phyloP scores from a whole-genome alignment of 345 rosid species.

The Toxicodendron radicans region DNA sequence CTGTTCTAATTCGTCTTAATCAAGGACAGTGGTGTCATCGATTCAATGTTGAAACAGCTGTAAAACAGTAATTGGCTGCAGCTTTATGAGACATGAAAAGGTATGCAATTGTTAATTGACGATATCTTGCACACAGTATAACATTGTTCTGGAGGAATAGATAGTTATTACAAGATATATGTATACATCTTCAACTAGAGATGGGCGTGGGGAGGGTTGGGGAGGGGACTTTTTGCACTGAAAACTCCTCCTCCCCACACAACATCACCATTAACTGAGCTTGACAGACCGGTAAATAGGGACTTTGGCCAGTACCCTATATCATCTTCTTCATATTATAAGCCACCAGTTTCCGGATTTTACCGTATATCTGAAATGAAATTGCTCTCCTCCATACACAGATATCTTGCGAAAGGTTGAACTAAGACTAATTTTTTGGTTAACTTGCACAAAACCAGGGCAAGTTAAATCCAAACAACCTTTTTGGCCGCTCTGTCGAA shows the following conservation, averaged over 20 bases:
- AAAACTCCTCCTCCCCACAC: background rate
- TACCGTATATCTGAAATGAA: background rate
- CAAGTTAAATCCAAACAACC: background rate
- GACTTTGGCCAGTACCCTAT: background rate
- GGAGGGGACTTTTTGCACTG: too few species aligned
- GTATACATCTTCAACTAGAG: too few species aligned
- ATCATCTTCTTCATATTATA: background rate
- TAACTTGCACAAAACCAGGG: conserved; percentile 8
- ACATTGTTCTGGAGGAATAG: too few species aligned
- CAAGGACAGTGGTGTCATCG: too few species aligned
- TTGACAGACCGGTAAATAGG: background rate
- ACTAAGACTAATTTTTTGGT: background rate
- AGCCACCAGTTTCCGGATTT: background rate
- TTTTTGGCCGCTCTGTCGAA: background rate
- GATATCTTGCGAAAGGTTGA: background rate
- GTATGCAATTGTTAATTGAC: too few species aligned
- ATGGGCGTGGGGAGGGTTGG: too few species aligned
- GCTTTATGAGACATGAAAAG: too few species aligned
- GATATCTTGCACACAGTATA: too few species aligned
- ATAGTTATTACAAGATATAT: too few species aligned
- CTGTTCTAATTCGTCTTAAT: too few species aligned
- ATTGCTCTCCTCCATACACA: background rate
- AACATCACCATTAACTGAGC: background rate
- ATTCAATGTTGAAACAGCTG: too few species aligned
- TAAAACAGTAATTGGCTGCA: too few species aligned